phyloP scores from a whole-genome alignment of 2,329 filamentous ascomycete genomes.

The Ophiocordyceps unilateralis region DNA sequence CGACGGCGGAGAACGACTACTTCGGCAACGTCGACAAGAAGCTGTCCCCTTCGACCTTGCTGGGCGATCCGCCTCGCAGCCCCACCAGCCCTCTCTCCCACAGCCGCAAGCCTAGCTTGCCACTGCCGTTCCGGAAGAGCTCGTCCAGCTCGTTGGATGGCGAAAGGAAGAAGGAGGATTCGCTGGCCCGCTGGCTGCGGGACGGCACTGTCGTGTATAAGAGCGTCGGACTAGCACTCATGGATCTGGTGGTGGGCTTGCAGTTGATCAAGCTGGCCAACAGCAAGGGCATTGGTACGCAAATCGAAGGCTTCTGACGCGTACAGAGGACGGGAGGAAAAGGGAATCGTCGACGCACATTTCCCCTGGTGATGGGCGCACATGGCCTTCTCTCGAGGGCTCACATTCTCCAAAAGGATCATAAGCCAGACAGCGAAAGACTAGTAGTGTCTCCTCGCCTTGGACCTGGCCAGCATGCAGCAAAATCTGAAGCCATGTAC shows the following conservation, averaged over 20 bases:
- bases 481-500: background rate
- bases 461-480: background rate
- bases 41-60: conserved; percentile 25
- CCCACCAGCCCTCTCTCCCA: conserved; percentile 14
- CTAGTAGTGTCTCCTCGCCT: background rate
- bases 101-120: conserved; percentile 15
- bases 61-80: conserved; percentile 10
- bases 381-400: background rate
- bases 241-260: conserved; percentile 46
- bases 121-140: conserved; percentile 13
- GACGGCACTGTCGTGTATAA: conserved; percentile 52
- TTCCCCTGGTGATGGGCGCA: background rate
- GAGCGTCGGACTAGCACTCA: conserved; percentile 47
- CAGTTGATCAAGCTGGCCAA: conserved; percentile 39
- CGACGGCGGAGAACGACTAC: conserved; percentile 2
- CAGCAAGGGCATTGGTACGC: conserved; percentile 34
- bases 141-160: conserved; percentile 13
- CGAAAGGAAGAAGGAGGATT: conserved; percentile 28
- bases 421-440: background rate
- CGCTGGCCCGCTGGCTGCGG: conserved; percentile 37
- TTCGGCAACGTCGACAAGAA: conserved; percentile 15
- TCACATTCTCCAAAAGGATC: background rate
- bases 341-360: too few relatives aligned
- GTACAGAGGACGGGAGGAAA: too few relatives aligned
- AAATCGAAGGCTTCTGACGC: conserved; percentile 18